Base-by-base conservation (phyloP, 345 rosid species). In the Theobroma cacao region DNA sequence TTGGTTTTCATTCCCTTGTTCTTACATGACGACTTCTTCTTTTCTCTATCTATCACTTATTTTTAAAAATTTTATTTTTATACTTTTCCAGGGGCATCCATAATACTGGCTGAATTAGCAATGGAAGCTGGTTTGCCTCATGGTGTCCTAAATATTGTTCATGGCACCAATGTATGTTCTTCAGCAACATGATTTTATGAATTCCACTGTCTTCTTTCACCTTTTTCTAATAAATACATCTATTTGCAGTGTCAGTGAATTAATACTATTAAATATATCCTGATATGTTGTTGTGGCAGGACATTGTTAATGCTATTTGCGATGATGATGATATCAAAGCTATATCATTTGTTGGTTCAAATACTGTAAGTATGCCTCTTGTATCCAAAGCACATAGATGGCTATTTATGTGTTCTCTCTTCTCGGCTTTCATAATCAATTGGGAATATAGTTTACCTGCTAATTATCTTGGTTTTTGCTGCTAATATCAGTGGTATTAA, bases 91-190 rank as follows among this genome's bases (percentile, higher is more conserved):
- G 99, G 99, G 85, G 99, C 97, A 74, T 94, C 99, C 53, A 81
- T 92, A 28, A 84, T 92, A 70, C 96, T 95, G 81, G 98, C 99
- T 0, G 98, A 95, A 79, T 83, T 95, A 75, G 97, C 98, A 60
- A 91, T 89, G 91, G 97, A 95, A 86, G 98, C 99, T 72, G 99
- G 98, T 81, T 85, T 95, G 87, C 99, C 97, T 24, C 22, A 85
- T 47, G 99, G 99, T 77, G 97, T 95, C 84, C 84, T 95, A 74
- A 94, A 94, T 80, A 89, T 95, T 65, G 93, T 92, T 56, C 99
- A 95, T 74, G 99, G 99, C 22, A 91, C 99, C 56, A 88, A 88
- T 80, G 99, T 95, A 89, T 9, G 91, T 48, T 79, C 66, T 75
- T 38, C 48, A 53, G 12, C 47, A 75, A 56, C 30, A 36, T 65